A percentile compares a stretch with the other conserved stretches of the same genome.
phyloP scores from a whole-genome alignment of 306 rosid genomes.

The Lathyrus aphaca region DNA sequence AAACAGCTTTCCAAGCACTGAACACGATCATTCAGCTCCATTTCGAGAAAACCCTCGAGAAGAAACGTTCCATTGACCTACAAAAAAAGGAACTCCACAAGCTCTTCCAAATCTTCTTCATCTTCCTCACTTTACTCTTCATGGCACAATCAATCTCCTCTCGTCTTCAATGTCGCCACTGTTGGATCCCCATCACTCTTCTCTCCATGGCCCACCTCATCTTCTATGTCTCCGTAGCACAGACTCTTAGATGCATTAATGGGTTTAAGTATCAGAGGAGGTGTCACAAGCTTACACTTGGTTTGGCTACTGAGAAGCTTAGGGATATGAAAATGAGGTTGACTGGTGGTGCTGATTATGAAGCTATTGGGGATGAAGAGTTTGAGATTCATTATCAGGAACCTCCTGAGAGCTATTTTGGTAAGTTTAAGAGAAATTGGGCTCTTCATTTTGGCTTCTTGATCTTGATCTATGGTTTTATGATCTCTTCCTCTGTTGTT shows the following conservation, averaged over 20 bases:
- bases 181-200: constrained; percentile 85
- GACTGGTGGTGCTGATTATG: constrained; percentile 37
- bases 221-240: constrained; percentile 91
- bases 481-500: constrained; percentile 85
- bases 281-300: constrained; percentile 94
- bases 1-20: constrained; percentile 72
- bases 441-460: constrained; percentile 89
- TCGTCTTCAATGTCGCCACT: constrained; percentile 85
- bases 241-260: constrained; percentile 81
- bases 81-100: constrained; percentile 87
- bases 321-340: constrained; percentile 66
- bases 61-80: constrained; percentile 82
- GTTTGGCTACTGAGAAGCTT: constrained; percentile 75
- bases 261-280: constrained; percentile 94
- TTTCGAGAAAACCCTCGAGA: constrained; percentile 89
- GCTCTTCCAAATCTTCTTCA: constrained; percentile 76
- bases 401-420: constrained; percentile 84
- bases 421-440: constrained; percentile 94
- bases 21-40: constrained; percentile 93
- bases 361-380: constrained; percentile 53
- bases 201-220: constrained; percentile 83
- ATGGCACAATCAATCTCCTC: constrained; percentile 49
- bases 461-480: constrained; percentile 67
- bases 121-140: constrained; percentile 67
- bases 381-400: constrained; percentile 92